These are phyloP conservation scores for Backusella westeae DNA, from an alignment of 192 early-diverging fungal species.

Conservation along the genomic window DNA sequence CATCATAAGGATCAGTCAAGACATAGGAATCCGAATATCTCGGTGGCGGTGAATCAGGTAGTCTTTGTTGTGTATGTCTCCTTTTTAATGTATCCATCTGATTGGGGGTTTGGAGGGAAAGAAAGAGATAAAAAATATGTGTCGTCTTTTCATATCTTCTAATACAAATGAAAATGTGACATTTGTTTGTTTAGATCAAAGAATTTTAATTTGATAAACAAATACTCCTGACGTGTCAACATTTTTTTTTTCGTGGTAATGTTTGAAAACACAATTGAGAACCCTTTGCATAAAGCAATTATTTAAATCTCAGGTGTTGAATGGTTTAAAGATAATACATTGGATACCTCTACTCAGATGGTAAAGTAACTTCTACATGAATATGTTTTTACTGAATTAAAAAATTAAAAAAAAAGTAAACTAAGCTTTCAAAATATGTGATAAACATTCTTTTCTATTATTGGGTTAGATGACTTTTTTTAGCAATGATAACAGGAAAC, in stretches of 20 bases:
- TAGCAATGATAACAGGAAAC: too few species aligned
- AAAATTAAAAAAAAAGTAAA: too few species aligned
- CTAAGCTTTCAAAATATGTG: too few species aligned
- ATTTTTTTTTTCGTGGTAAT: neutral
- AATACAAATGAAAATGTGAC: neutral
- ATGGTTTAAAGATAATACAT: neutral
- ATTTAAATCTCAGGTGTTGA: neutral
- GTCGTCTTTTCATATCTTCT: neutral
- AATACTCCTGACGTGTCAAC: constrained; percentile 1
- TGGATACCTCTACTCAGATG: neutral
- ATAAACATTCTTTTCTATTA: too few species aligned
- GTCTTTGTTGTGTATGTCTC: neutral
- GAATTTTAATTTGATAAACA: constrained; percentile 7
- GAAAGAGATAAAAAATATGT: neutral
- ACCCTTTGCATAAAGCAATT: neutral
- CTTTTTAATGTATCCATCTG: constrained; percentile 6
- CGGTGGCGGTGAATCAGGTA: constrained; percentile 10
- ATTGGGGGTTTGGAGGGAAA: neutral
- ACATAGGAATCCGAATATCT: neutral
- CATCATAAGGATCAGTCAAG: neutral
- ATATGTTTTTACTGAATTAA: too few species aligned
- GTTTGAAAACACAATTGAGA: neutral
- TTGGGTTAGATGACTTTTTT: too few species aligned
- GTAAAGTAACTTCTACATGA: too few species aligned
- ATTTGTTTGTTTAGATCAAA: constrained; percentile 1